These are phyloP conservation scores for Microcyclospora tardicrescens DNA, from an alignment of 2,329 filamentous ascomycete species.

Conservation along the genomic window DNA sequence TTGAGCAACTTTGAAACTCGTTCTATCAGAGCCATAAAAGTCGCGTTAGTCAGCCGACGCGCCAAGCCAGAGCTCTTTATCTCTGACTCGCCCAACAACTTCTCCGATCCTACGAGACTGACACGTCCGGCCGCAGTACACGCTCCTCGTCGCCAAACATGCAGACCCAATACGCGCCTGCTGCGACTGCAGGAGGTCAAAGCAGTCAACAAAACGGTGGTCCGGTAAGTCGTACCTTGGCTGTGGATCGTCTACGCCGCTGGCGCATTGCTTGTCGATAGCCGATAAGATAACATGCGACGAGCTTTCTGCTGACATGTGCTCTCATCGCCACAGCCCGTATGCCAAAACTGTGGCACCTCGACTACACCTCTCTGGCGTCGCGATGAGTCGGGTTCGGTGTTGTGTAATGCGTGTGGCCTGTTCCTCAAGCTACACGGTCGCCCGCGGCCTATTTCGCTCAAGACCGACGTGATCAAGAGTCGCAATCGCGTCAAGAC, in stretches of 20 bases:
- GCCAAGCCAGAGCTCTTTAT: neutral
- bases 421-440: constrained; percentile 95
- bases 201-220: constrained; percentile 37
- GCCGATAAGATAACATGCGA: neutral
- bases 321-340: constrained; percentile 54
- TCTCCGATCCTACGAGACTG: neutral
- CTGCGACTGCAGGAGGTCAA: constrained; percentile 47
- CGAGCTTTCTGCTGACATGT: neutral
- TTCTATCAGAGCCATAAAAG: neutral
- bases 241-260: constrained; percentile 1
- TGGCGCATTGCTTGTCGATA: neutral
- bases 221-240: constrained; percentile 36
- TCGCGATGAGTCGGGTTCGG: constrained; percentile 86
- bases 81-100: constrained; percentile 1
- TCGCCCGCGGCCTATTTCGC: constrained; percentile 78
- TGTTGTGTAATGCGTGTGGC: constrained; percentile 96
- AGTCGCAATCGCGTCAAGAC: constrained; percentile 97
- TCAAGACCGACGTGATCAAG: constrained; percentile 99
- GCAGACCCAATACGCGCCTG: constrained; percentile 51
- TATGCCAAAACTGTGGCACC: constrained; percentile 91
- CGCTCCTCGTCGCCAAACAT: constrained; percentile 36
- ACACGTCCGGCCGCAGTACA: constrained; percentile 13
- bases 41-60: neutral
- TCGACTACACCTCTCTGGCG: constrained; percentile 96
- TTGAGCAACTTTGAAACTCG: neutral